Evolutionary conservation across 306 rosid genomes (phyloP), one percentile per base, ranked within the genome.

Genomic region (Pterocarpus santalinus): DNA sequence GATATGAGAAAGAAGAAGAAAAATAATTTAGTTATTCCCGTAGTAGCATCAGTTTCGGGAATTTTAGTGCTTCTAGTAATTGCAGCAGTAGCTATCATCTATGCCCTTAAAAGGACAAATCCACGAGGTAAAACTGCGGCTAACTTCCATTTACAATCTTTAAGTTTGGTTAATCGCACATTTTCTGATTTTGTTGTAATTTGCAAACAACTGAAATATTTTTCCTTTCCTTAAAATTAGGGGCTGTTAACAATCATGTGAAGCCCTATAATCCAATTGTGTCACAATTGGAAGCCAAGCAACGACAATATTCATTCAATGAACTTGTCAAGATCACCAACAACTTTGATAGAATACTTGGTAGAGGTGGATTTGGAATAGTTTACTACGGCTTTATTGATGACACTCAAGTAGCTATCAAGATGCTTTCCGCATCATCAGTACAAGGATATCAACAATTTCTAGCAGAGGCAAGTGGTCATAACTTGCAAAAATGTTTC

Each of bases 361-460:
- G 88, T 3, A 83, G 63, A 64, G 92, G 92, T 63, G 90, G 90
- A 62, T 90, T 85, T 49, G 90, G 94, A 60, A 62, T 52, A n/a
- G 94, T 87, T 53, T 90, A 75, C 67, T 75, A 83, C 65, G 92
- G 92, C 28, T 44, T 66, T 47, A 28, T 83, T 58, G 90, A 86
- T 30, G 80, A 69, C 51, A 79, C 64, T 77, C 77, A 79, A 83
- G 94, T 91, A 22, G 93, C 93, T 62, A 81, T 88, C 6, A 91
- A 91, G 87, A 75, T 87, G 74, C 90, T 88, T 69, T 86, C 91
- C 7, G 16, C 72, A 41, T 72, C 90, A 5, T 72, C 93, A 36
- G 78, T 49, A 22, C 88, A 75, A 47, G 89, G 93, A 11, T 80
- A 81, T 77, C 81, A 81, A 5, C 87, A 89, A 70, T 91, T 88